Conservation (phyloP, 495 filamentous ascomycete species). For the Pyrenopolyporus hunteri region DNA sequence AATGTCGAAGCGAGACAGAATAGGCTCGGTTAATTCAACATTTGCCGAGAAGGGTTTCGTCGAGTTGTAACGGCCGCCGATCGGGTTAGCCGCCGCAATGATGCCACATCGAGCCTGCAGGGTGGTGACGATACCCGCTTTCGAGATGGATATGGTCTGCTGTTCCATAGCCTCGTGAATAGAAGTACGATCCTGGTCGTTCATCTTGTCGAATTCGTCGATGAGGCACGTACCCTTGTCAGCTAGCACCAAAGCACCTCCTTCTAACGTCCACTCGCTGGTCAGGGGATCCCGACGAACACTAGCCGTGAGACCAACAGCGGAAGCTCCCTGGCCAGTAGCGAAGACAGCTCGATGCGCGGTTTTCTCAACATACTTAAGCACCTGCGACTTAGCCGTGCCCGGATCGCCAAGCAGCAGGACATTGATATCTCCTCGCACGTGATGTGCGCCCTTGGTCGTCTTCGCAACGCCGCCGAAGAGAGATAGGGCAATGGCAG, state of each 20-base stretch:
- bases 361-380: slow-evolving; percentile 98
- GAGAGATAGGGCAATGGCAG: slow-evolving; percentile 88
- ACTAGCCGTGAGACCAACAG: slow-evolving; percentile 96
- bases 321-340: slow-evolving; percentile 95
- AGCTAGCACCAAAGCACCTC: slow-evolving; percentile 92
- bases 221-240: slow-evolving; percentile 96
- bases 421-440: slow-evolving; percentile 98
- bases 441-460: slow-evolving; percentile 81
- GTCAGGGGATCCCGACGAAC: slow-evolving; percentile 96
- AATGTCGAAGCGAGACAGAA: slow-evolving; percentile 98
- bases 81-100: slow-evolving; percentile 95
- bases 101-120: slow-evolving; percentile 97
- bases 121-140: slow-evolving; percentile 98
- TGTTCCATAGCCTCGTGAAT: slow-evolving; percentile 99
- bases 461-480: slow-evolving; percentile 96
- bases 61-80: slow-evolving; percentile 95
- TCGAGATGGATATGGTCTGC: slow-evolving; percentile 99
- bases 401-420: slow-evolving; percentile 96
- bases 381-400: slow-evolving; percentile 96
- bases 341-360: slow-evolving; percentile 98
- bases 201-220: slow-evolving; percentile 99
- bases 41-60: slow-evolving; percentile 95
- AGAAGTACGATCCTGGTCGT: slow-evolving; percentile 95
- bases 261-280: slow-evolving; percentile 97
- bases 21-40: slow-evolving; percentile 96